Base-by-base conservation (phyloP, 1,139 yeast genomes). In the Yamadazyma sp. region DNA sequence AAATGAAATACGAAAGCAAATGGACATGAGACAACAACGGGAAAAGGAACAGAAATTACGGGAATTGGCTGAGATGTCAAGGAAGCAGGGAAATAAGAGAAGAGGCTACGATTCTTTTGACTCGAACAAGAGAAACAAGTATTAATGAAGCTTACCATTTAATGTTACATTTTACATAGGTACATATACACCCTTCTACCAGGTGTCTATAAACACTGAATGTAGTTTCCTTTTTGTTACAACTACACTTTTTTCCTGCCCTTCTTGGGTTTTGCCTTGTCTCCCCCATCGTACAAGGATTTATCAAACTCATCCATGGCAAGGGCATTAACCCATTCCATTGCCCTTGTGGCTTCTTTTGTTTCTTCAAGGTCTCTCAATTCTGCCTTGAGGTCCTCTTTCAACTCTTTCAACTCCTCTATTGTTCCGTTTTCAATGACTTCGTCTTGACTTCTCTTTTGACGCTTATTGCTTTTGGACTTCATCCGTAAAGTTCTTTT, bases 1-100 rank as follows among this genome's bases (percentile, higher is more conserved):
- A 36, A 79, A 82, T 37, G 80, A 78, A 35, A 57, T 76, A 59
- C 73, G 78, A 51, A 73, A 70, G 49, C 71, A 76, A 48, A 50
- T 72, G 39, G 82, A 81, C 1, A 74, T 77, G 40, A 67, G 72
- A 48, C 82, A 82, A 48, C 72, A 75, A 33, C 62, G 62, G 18
- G 80, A 76, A 39, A 80, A 80, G 49, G 95, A 87, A 46, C 73
- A 67, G 42, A 74, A 75, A 45, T 57, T 86, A 36, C 64, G 76
- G 38, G 64, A 70, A 41, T 67, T 85, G 45, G 90, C 90, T 0
- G 76, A 73, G 44, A 67, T 69, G 42, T 80, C 85, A 0, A 64
- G 85, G 39, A 67, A 64, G 6, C 35, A 28, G 23, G 36, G 34
- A 20, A 39, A 56, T 40, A 30, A 34, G 23, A 37, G 33, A 39